Conservation (phyloP, 208 protist species). For the Tritrichomonas musculus region DNA sequence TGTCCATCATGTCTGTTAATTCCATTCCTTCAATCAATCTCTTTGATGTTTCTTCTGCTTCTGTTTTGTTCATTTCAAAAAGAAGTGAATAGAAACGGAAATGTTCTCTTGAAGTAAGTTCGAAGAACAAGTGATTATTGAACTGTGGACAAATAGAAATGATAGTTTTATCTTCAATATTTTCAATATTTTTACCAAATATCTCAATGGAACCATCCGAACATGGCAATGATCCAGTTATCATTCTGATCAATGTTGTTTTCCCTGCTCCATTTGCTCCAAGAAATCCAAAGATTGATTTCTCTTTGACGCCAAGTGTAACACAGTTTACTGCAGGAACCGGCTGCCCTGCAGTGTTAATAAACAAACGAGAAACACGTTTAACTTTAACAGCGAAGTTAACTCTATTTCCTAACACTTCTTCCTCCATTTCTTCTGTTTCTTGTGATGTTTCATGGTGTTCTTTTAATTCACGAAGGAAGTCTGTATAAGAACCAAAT, state of each 20-base stretch:
- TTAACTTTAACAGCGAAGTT: neutral
- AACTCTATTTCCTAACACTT: neutral
- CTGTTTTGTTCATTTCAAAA: neutral
- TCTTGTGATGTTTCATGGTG: neutral
- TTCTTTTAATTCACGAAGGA: neutral
- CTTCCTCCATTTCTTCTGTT: neutral
- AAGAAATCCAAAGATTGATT: conserved; percentile 41
- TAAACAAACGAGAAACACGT: neutral
- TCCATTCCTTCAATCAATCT: neutral
- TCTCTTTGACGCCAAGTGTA: neutral
- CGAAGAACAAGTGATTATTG: neutral
- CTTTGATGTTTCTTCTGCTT: neutral
- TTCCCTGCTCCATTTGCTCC: conserved; percentile 48
- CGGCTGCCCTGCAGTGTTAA: neutral
- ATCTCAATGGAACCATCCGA: conserved; percentile 21
- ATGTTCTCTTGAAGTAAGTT: neutral
- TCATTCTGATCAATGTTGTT: conserved; percentile 45
- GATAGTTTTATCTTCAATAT: neutral
- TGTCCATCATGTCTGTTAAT: neutral
- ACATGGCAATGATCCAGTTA: conserved; percentile 32
- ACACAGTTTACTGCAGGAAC: neutral
- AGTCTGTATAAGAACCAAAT: neutral
- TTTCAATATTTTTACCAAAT: neutral
- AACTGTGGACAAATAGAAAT: conserved; percentile 29
- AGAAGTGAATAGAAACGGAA: neutral